Percentiles rank a stretch among this genome's conserved stretches.
These are phyloP conservation scores for Eucalyptus sp. DNA, from an alignment of 345 rosid species.

Conservation along the genomic window DNA sequence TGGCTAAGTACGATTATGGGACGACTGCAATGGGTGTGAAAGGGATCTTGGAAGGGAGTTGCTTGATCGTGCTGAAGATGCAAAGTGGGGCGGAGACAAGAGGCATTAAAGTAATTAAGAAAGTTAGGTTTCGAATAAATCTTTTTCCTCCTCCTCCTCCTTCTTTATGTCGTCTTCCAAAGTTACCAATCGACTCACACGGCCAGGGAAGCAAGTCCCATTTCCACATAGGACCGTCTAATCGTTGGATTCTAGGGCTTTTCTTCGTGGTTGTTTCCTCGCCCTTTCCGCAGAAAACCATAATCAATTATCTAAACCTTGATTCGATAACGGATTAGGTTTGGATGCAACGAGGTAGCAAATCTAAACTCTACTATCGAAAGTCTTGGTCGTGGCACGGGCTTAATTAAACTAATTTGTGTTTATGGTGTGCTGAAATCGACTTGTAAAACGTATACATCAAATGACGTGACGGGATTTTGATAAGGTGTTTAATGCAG, in stretches of 20 bases:
- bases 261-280: neutral
- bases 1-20: neutral
- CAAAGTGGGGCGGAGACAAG: neutral
- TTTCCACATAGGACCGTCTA: neutral
- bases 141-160: neutral
- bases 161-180: neutral
- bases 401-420: neutral
- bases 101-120: neutral
- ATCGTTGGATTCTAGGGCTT: neutral
- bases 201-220: neutral
- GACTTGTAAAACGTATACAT: neutral
- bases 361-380: neutral
- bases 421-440: neutral
- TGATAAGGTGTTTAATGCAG: neutral
- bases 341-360: neutral
- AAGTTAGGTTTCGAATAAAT: neutral
- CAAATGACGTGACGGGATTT: neutral
- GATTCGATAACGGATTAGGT: neutral
- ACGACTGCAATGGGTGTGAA: neutral
- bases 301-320: neutral
- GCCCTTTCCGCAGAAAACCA: neutral
- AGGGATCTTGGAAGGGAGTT: neutral
- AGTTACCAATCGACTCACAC: neutral
- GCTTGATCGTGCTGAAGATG: neutral
- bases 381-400: neutral